Evolutionary conservation across 2,329 filamentous ascomycete genomes (phyloP), one percentile per base, ranked within the genome.

Genomic region (Nemania sp.): DNA sequence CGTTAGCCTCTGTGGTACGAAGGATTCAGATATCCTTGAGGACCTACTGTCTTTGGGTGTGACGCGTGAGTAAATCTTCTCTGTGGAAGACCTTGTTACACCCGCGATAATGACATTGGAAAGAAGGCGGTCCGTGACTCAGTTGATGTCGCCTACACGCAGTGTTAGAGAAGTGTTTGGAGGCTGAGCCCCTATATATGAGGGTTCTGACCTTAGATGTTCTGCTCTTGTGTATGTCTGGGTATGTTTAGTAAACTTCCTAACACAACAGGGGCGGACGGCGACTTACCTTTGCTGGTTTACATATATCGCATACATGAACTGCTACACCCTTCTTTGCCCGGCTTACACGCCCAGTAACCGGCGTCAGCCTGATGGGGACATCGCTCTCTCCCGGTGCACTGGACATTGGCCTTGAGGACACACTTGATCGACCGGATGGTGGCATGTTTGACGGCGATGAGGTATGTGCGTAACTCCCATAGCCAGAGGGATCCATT

Each of bases 191-290:
- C 2, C 18, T 50, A 40, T 39, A n/a, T 7, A 32, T 32, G 35
- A 43, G 21, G 43, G 15, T 21, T 49, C 71, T 72, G 66, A 87
- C 84, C 83, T 83, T 43, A 87, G 73, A 73, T 87, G 85, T 68
- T 87, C 85, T 32, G 85, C 85, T 68, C 85, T 78, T 12, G 84
- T 87, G 63, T 87, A 87, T 1, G 82, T 87, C 85, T 87, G 53
- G 13, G 59, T 49, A 42, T 40, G 45, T 60, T 74, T 29, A 73
- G 68, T 60, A 50, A 60, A 18, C 63, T 39, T 39, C 35, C 37
- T 37, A 49, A 45, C 15, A 20, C 37, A 21, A 46, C 39, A 43
- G 39, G 18, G 32, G 37, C 9, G 9, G 45, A 63, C 21, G 46
- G 45, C 18, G 21, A 60, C 69, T 59, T 74, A 83, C 82, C 78